Evolutionary conservation across 2,329 filamentous ascomycete species (phyloP).

Genomic region (Dothidotthia symphoricarpi): DNA sequence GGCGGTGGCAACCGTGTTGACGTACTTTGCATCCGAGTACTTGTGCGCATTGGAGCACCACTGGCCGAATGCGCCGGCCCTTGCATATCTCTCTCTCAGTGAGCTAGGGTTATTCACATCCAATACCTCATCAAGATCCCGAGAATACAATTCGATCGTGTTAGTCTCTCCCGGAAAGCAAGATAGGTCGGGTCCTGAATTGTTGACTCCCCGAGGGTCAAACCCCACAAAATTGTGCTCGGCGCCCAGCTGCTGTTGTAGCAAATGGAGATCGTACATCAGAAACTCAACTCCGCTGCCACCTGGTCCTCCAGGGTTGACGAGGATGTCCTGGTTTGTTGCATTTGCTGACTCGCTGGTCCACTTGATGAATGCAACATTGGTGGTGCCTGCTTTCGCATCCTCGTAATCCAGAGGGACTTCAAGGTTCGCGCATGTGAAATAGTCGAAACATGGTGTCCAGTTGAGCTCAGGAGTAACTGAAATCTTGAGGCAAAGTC

Average conservation of each 20-base stretch:
- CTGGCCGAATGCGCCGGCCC: slow-evolving; percentile 14
- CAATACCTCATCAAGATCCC: slow-evolving; percentile 3
- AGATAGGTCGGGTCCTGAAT: slow-evolving; percentile 10
- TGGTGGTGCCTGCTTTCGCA: slow-evolving; percentile 10
- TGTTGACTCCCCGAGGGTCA: slow-evolving; percentile 31
- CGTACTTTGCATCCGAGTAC: slow-evolving; percentile 26
- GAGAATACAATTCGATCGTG: slow-evolving; percentile 5
- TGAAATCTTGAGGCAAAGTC: neutral
- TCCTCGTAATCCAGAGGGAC: slow-evolving; percentile 23
- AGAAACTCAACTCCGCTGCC: slow-evolving; percentile 29
- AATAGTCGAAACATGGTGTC: slow-evolving; percentile 8
- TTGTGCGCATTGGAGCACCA: slow-evolving; percentile 18
- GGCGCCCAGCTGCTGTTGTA: slow-evolving; percentile 4
- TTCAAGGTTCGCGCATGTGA: slow-evolving; percentile 14
- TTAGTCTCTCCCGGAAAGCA: slow-evolving; percentile 9
- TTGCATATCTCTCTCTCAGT: slow-evolving; percentile 12
- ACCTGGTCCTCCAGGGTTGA: slow-evolving; percentile 31
- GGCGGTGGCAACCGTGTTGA: slow-evolving; percentile 31
- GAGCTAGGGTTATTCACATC: slow-evolving; percentile 6
- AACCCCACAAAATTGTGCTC: slow-evolving; percentile 39
- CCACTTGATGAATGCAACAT: slow-evolving; percentile 16
- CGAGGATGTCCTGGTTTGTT: slow-evolving; percentile 12
- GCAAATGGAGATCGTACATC: neutral
- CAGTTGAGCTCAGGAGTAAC: slow-evolving; percentile 4
- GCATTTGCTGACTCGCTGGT: slow-evolving; percentile 5